Base-by-base conservation (phyloP, 768 basidiomycete genomes). In the Vishniacozyma victoriae region DNA sequence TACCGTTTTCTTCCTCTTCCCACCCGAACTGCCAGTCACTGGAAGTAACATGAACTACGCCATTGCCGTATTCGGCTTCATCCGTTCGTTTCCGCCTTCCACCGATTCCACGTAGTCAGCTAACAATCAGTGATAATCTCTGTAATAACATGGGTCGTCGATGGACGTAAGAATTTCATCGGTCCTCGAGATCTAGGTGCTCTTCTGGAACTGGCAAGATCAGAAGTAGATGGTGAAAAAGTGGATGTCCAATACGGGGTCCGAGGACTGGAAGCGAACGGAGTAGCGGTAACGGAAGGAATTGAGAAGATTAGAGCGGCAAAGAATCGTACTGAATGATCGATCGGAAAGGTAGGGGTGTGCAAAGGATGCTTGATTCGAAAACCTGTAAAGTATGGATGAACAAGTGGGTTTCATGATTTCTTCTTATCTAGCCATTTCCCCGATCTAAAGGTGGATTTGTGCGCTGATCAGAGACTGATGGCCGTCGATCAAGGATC, bases 1-100 rank as follows among this genome's bases (percentile, higher is more conserved):
- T 24, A 64, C 65, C 33, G 56, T 70, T 35, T 64, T 73, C 43
- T 67, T 73, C 55, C 60, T 64, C 19, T 60, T 67, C 50, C 68
- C 68, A 15, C 55, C 59, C 14, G 50, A 56, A 36, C 43, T 59
- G 13, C 57, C 63, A 14, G 62, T 67, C 41, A 48, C 48, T 27
- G 62, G 57, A 7, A 31, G 27, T 2, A 58, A 45, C 25, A 67
- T 67, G 64, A 65, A 64, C 47, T 71, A 67, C 47, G 69, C 41
- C 36, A 45, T 63, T 4, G 67, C 55, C n/a, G 67, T 72, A 35
- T 45, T 66, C 9, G 63, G 46, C 18, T 41, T 60, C 39, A 55
- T 72, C 53, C 35, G 66, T 52, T 31, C 45, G 59, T 61, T 0
- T 44, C 14, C 13, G 16, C 25, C 39, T n/a, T 25, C 47, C 18